Percentiles rank a stretch among this genome's conserved stretches.
Evolutionary conservation across 2,329 filamentous ascomycete genomes (phyloP).

Genomic region (Stemphylium lycopersici): DNA sequence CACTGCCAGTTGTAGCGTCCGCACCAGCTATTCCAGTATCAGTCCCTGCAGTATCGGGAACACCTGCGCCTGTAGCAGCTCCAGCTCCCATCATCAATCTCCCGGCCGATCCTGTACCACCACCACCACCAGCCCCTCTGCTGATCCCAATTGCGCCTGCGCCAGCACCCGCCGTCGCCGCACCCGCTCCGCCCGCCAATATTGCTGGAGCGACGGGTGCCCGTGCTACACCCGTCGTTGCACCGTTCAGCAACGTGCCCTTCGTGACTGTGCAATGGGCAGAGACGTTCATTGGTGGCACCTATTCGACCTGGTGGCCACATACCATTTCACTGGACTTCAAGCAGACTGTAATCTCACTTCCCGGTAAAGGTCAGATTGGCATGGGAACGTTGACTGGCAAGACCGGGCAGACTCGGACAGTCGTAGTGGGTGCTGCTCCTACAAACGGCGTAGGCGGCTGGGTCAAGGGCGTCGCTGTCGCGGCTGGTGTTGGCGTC

Average conservation of each 20-base stretch:
- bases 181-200: neutral
- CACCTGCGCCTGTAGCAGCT: constrained; percentile 3
- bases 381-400: constrained; percentile 47
- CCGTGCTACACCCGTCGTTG: neutral
- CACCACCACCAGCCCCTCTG: constrained; percentile 3
- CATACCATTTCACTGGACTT: constrained; percentile 38
- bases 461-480: constrained; percentile 26
- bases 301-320: constrained; percentile 41
- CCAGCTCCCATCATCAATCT: constrained; percentile 2
- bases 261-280: constrained; percentile 43
- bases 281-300: constrained; percentile 37
- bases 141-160: neutral
- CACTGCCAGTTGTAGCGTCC: neutral
- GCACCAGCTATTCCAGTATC: neutral
- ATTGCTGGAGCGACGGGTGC: neutral
- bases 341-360: constrained; percentile 25
- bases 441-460: constrained; percentile 20
- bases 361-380: constrained; percentile 38
- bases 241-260: constrained; percentile 16
- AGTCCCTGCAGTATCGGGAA: neutral
- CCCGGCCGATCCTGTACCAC: constrained; percentile 7
- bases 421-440: constrained; percentile 30
- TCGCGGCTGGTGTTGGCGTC: constrained; percentile 33
- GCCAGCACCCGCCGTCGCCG: neutral
- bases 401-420: constrained; percentile 35